Evolutionary conservation across 177 flowering plant genomes (phyloP), one percentile per base, ranked within the genome.

Genomic region (Vitis hybrid): DNA sequence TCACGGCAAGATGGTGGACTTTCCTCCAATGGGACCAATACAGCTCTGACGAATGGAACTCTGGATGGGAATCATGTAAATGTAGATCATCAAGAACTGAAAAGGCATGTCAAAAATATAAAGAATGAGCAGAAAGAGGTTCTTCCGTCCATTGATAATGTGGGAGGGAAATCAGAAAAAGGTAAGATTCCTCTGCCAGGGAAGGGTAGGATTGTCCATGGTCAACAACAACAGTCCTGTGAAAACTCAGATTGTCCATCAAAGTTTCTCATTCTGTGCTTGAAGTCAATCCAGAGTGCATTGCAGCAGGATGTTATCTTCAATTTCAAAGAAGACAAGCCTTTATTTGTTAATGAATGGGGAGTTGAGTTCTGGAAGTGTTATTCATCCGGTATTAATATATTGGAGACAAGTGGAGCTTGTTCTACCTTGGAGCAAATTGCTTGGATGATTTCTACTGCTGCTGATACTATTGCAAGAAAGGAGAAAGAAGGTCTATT

Each of bases 361-460:
- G 98, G 99, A 67, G 19, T 85, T 83, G 91, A 91, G 72, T 90
- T 90, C 52, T 95, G 90, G 92, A 87, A 83, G 67, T 75, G 75
- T 74, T 88, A 80, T 79, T 75, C 81, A 0, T 29, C 26, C 72
- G 90, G 92, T 60, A 84, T 71, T 33, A 86, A 88, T 85, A 75
- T 95, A 19, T 31, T 93, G 68, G 97, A 86, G 65, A 83, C 84
- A 26, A 84, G 82, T 74, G 88, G 86, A 64, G 63, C 80, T 72
- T 79, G 80, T 80, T 68, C 87, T 56, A 76, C 76, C 1, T 61
- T 67, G 26, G 89, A 90, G 80, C 86, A 93, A 82, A 87, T 93
- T 74, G 93, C 97, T 50, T 93, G 97, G 98, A 65, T 95, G 8
- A 91, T 82, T 62, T 83, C 97, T 19, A 75, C 82, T 26, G 91